Conservation (phyloP, 164 flowering plant species). For the Chimonanthus salicifolius region DNA sequence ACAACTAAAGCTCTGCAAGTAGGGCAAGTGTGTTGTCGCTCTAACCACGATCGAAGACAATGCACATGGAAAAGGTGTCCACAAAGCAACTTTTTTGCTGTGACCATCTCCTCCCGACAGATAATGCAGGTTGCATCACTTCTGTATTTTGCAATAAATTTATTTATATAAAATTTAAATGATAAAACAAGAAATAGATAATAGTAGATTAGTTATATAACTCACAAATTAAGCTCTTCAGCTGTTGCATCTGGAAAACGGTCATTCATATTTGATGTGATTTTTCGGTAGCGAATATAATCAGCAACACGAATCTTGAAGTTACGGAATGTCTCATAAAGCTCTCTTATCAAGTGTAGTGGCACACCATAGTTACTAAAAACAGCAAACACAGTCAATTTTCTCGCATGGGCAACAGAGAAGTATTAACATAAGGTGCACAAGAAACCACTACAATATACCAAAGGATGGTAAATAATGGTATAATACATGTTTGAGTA, state of each 20-base stretch:
- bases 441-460: background rate
- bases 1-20: conserved; percentile 94
- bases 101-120: conserved; percentile 98
- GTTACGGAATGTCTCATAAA: conserved; percentile 92
- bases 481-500: background rate
- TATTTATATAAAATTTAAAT: background rate
- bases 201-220: conserved; percentile 10
- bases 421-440: background rate
- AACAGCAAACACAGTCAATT: conserved; percentile 1
- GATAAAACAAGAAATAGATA: background rate
- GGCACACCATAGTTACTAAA: conserved; percentile 94
- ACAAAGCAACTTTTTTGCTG: conserved; percentile 85
- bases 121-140: conserved; percentile 98
- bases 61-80: conserved; percentile 98
- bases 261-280: conserved; percentile 98
- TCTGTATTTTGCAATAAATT: conserved; percentile 36
- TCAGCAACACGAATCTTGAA: conserved; percentile 92
- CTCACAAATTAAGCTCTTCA: conserved; percentile 85
- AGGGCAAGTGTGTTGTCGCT: conserved; percentile 95
- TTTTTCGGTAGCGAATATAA: conserved; percentile 89
- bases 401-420: background rate
- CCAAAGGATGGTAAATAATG: background rate
- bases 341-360: conserved; percentile 88
- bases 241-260: conserved; percentile 96
- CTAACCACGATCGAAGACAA: conserved; percentile 97